Base-by-base conservation (phyloP, 2,329 filamentous ascomycete species). In the Penicillium sp. region DNA sequence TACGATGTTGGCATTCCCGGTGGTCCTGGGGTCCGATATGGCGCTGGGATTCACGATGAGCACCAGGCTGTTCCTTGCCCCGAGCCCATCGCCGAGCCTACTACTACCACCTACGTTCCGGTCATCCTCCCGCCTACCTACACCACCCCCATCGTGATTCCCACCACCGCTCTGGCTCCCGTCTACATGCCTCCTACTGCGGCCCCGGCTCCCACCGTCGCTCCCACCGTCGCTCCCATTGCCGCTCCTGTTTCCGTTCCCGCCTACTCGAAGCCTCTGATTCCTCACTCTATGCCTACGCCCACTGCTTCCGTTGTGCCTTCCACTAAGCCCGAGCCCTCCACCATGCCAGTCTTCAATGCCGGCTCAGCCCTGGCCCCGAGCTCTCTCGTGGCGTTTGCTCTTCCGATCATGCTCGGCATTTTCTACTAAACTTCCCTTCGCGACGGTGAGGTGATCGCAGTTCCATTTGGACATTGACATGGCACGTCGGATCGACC, bases 81-180 rank as follows among this genome's bases (percentile, higher is more conserved):
- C 7, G 53, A 63, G 52, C 41, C 46, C 24, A 46, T 29, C 10
- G 28, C 28, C 7, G 28, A 29, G 8, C 61, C 64, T 7, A 53
- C 21, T 13, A 61, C 45, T 41, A 45, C 48, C 36, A 57, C 52
- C 56, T 56, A 58, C 42, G 12, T 50, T 28, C 55, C 52, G 7
- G 24, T 51, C 15, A 44, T 51, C 28, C 28, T 62, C 2, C 52
- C 60, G 29, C 55, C 60, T 21, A 59, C 57, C 42, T 57, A 55
- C 45, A 61, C 56, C 24, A 62, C 58, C 23, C 60, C 60, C 33
- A 63, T 61, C 39, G 39, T 38, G 5, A 52, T 57, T 5, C 61
- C 60, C 9, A 55, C 53, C 28, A 53, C 52, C 18, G 60, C 59
- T 8, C 53, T 51, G 4, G 50, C 58, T 0, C 52, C 60, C 2